Evolutionary conservation across 2,329 filamentous ascomycete genomes (phyloP), one percentile per base, ranked within the genome.

Genomic region (Fusarium pseudonygamai): DNA sequence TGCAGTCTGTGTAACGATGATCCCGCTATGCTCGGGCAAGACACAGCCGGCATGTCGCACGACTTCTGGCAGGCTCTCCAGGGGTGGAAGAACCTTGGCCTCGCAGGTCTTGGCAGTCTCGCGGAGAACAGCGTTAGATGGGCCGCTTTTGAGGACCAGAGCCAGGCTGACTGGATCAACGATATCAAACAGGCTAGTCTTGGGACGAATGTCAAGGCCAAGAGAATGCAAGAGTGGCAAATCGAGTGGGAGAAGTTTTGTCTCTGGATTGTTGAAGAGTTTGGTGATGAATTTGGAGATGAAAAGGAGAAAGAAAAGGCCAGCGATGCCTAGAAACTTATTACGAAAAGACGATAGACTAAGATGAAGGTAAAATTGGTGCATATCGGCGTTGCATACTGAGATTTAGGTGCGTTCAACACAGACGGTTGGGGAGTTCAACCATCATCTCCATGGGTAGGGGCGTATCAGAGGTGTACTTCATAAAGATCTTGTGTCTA

Each of bases 1-100:
- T 96, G 95, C 77, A 90, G 92, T 16, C 88, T 99, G 15, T 94
- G 92, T 84, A 97, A 97, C 79, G 96, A 98, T 79, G 95, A 97
- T 79, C 95, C 95, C 3, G 93, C 93, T 2, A 94, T 98, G 78
- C 86, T 97, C 11, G 95, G 95, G 14, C 93, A 97, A 78, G 93
- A 93, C 64, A 90, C 88, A 12, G 92, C 91, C 32, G 94, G 94
- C 42, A 91, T 96, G 87, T 96, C 93, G 4, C 93, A 97, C 82
- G 95, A 98, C 83, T 97, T 97, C 82, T 98, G 94, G 94, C 94
- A 97, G 82, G 93, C 93, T 3, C 84, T 98, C 26, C 95, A 97
- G 82, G 95, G 93, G 1, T 96, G 95, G 90, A 92, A 97, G 67
- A 97, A 97, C 78, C 88, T 98, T 20, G 96, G 95, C 1, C 86